phyloP scores from a whole-genome alignment of 805 yeast species.

The Kazachstania viticola region DNA sequence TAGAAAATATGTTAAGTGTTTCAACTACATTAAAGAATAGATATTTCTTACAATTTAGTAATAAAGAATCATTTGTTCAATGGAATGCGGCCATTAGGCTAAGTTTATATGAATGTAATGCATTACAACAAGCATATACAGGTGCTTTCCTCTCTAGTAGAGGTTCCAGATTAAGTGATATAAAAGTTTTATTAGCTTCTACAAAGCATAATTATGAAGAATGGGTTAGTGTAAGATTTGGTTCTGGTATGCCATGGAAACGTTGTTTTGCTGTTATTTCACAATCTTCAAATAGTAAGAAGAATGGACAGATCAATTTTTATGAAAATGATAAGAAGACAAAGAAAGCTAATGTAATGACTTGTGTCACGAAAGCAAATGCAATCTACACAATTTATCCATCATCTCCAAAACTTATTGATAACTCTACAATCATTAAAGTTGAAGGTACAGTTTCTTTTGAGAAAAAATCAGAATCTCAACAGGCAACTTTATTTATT shows the following conservation, averaged over 20 bases:
- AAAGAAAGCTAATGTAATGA: conserved; percentile 66
- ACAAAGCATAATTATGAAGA: conserved; percentile 82
- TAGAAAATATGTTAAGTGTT: conserved; percentile 72
- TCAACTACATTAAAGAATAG: conserved; percentile 89
- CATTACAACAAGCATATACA: conserved; percentile 90
- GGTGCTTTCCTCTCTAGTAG: conserved; percentile 89
- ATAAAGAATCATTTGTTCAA: conserved; percentile 47
- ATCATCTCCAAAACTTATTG: conserved; percentile 67
- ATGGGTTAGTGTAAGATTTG: conserved; percentile 91
- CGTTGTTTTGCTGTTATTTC: conserved; percentile 85
- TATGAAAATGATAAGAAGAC: conserved; percentile 69
- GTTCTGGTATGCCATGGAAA: conserved; percentile 97
- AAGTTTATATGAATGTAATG: conserved; percentile 66
- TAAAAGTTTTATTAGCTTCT: conserved; percentile 72
- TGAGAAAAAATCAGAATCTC: conserved; percentile 37
- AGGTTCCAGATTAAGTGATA: conserved; percentile 80
- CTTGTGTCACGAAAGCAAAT: conserved; percentile 56
- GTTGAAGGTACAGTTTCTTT: conserved; percentile 71
- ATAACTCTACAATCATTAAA: conserved; percentile 79
- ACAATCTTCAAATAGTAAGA: conserved; percentile 42
- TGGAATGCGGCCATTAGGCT: conserved; percentile 84
- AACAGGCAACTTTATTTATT: conserved; percentile 38
- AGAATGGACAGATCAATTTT: conserved; percentile 58
- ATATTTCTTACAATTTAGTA: conserved; percentile 65
- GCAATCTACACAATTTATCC: conserved; percentile 90